Conservation (phyloP, 305 asterid genomes). For the Fraxinus xanthoxyloides region DNA sequence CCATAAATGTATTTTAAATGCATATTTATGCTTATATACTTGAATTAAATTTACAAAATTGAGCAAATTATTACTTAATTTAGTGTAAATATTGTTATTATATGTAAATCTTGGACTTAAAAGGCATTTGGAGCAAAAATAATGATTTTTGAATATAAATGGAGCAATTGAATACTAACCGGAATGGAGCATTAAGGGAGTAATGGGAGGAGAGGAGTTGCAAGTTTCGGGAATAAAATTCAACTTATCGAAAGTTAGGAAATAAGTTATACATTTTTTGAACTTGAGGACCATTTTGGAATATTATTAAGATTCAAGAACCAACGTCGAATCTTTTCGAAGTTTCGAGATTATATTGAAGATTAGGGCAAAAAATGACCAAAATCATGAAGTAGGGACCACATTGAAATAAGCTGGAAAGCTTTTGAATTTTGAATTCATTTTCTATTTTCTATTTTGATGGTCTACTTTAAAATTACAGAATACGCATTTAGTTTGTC, state of each 20-base stretch:
- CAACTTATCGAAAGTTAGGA: not conserved
- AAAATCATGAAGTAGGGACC: not conserved
- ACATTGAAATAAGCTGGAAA: not conserved
- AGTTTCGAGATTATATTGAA: not conserved
- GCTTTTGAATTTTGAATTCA: not conserved
- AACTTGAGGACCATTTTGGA: not conserved
- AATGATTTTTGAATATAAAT: not conserved
- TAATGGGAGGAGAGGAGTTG: not conserved
- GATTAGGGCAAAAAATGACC: not conserved
- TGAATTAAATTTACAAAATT: not conserved
- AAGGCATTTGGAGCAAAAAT: not conserved
- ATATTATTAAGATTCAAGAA: not conserved
- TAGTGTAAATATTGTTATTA: not conserved
- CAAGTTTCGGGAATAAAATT: not conserved
- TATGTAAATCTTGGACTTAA: not conserved
- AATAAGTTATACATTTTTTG: not conserved
- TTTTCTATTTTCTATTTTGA: no score
- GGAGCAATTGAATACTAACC: not conserved
- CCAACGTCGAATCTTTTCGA: not conserved
- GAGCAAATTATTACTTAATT: not conserved
- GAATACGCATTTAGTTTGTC: not conserved
- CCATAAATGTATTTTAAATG: no score
- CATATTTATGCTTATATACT: not conserved
- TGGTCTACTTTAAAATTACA: no score
- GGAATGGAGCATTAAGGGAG: not conserved